phyloP scores from a whole-genome alignment of 768 basidiomycete genomes.

The Phaffia tasmanica region DNA sequence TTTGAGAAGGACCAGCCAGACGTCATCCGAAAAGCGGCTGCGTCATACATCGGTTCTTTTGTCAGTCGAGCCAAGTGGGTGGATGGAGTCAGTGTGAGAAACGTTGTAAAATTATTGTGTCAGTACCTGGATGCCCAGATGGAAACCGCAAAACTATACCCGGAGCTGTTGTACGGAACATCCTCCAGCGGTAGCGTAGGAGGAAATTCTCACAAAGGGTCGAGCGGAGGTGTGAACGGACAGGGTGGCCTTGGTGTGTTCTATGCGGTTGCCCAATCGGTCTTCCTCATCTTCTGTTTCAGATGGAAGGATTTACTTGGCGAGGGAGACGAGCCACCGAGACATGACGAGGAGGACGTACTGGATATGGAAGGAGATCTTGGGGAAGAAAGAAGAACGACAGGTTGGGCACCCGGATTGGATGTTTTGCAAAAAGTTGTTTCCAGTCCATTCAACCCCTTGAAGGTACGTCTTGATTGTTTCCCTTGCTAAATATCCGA shows the following conservation, averaged over 20 bases:
- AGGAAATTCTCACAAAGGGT: conserved; percentile 39
- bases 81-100: conserved; percentile 58
- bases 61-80: conserved; percentile 83
- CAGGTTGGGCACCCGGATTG: conserved; percentile 77
- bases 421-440: conserved; percentile 68
- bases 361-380: conserved; percentile 37
- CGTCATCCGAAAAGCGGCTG: conserved; percentile 80
- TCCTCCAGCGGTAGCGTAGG: conserved; percentile 40
- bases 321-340: conserved; percentile 30
- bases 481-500: neutral
- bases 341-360: conserved; percentile 45
- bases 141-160: conserved; percentile 42
- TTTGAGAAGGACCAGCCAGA: conserved; percentile 44
- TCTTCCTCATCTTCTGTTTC: conserved; percentile 96
- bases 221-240: conserved; percentile 28
- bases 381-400: conserved; percentile 21
- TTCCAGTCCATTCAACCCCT: conserved; percentile 70
- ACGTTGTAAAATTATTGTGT: conserved; percentile 73
- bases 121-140: conserved; percentile 67
- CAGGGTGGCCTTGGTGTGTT: conserved; percentile 50
- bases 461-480: conserved; percentile 54
- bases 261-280: conserved; percentile 81
- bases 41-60: conserved; percentile 83
- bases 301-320: conserved; percentile 75
- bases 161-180: conserved; percentile 35